These are phyloP conservation scores for Mycena indigotica DNA, from an alignment of 768 basidiomycete genomes.

Conservation along the genomic window DNA sequence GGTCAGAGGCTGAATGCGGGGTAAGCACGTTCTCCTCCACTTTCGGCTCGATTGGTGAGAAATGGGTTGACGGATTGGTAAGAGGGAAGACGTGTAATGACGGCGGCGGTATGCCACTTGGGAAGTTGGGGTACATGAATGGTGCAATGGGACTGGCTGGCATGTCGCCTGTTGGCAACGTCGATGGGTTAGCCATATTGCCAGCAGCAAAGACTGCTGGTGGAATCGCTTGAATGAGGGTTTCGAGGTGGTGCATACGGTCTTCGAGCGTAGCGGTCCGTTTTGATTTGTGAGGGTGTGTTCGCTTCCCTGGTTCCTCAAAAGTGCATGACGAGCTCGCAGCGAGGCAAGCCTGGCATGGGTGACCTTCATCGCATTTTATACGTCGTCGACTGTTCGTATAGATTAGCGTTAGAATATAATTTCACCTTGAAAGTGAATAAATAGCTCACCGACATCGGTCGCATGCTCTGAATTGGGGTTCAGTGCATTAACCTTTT, in stretches of 20 bases:
- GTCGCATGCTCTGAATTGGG: slow-evolving; percentile 74
- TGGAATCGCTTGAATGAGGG: slow-evolving; percentile 82
- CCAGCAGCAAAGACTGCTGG: slow-evolving; percentile 75
- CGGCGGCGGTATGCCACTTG: slow-evolving; percentile 72
- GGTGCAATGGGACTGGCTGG: slow-evolving; percentile 39
- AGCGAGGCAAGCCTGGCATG: slow-evolving; percentile 62
- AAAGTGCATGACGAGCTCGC: slow-evolving; percentile 83
- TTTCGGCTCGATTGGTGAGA: slow-evolving; percentile 50
- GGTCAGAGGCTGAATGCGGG: slow-evolving; percentile 25
- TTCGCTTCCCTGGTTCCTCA: slow-evolving; percentile 84
- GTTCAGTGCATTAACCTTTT: slow-evolving; percentile 7
- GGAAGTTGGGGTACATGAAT: slow-evolving; percentile 45
- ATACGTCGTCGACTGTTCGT: slow-evolving; percentile 70
- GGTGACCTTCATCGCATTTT: slow-evolving; percentile 77
- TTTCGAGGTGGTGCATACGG: slow-evolving; percentile 86
- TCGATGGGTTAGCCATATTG: slow-evolving; percentile 44
- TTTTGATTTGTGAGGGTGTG: slow-evolving; percentile 89
- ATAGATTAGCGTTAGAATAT: background rate
- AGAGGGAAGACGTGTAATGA: slow-evolving; percentile 78
- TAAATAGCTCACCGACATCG: slow-evolving; percentile 73
- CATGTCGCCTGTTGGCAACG: slow-evolving; percentile 33
- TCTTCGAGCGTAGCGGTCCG: slow-evolving; percentile 84
- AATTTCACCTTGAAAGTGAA: background rate
- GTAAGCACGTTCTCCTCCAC: slow-evolving; percentile 45
- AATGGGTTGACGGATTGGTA: slow-evolving; percentile 80